Base-by-base conservation (phyloP, 2,329 filamentous ascomycete genomes). In the Ophiostoma piceae region DNA sequence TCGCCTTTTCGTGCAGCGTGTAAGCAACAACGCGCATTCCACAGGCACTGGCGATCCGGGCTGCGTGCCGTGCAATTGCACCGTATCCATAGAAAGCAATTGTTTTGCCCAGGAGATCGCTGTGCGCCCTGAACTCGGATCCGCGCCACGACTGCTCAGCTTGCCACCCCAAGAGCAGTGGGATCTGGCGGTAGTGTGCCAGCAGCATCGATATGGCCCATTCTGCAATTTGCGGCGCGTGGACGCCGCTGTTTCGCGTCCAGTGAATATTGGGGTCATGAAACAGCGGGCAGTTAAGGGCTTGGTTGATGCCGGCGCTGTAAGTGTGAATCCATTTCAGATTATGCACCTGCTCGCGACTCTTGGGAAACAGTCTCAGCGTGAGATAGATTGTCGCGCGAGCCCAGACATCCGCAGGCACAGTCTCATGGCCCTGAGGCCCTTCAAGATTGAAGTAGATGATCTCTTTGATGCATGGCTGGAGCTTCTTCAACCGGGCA, bases 1-100 rank as follows among this genome's bases (percentile, higher is more conserved):
- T 92, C 8, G 81, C 77, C n/a, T 89, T 88, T 0, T 89, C 85
- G 29, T 86, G 87, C 0, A 90, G 87, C 0, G 91, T 94, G 80
- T 90, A 54, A 54, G 51, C 51, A 22, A 26, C 51, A 57, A 57
- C 51, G 51, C n/a, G 51, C n/a, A 57, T 29, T 26, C 51, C 22
- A 26, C 8, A 57, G 22, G n/a, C 51, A 26, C 4, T 29, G 51
- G 51, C 22, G 51, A 57, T 57, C 51, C n/a, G 51, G 22, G 51
- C 8, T 57, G 19, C 51, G 51, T 57, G 51, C 22, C 51, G 51
- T 57, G n/a, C 51, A 57, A 57, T 22, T 12, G 51, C 22, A 26
- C 51, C 51, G 16, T 26, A 57, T 26, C n/a, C 51, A 57, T 57
- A 26, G 22, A 57, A 57, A 5, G n/a, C n/a, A 57, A 57, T 57